A percentile compares a stretch with the other conserved stretches of the same genome.
Conservation (phyloP, 1,284 basidiomycete species). For the Singerocomus rubriflavus region DNA sequence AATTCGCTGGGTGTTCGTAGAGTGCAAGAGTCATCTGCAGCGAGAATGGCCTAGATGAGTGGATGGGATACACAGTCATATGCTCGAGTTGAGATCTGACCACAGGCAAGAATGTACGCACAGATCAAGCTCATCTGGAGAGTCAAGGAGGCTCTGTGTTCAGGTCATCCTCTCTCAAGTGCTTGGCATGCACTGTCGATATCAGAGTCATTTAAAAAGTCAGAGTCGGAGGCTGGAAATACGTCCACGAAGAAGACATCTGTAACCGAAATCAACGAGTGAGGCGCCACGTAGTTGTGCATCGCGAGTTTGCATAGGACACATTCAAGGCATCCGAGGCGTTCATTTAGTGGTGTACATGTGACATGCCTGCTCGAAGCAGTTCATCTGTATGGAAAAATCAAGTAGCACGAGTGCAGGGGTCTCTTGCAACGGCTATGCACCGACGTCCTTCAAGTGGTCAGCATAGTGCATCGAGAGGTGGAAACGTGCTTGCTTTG, state of each 20-base stretch:
- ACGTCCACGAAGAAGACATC: constrained; percentile 74
- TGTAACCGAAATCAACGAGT: constrained; percentile 62
- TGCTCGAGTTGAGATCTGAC: not conserved
- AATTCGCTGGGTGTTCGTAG: constrained; percentile 70
- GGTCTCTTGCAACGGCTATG: constrained; percentile 60
- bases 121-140: too few species aligned
- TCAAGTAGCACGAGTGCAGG: not conserved
- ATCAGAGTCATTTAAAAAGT: constrained; percentile 69
- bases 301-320: constrained; percentile 76
- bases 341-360: constrained; percentile 76
- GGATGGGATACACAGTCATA: constrained; percentile 68
- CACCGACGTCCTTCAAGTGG: constrained; percentile 59
- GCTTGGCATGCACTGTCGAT: constrained; percentile 52
- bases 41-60: constrained; percentile 56
- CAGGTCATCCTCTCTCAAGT: not conserved
- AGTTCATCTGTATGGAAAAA: not conserved
- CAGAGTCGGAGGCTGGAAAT: constrained; percentile 66
- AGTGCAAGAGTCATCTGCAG: constrained; percentile 62
- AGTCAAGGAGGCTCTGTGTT: constrained; percentile 51
- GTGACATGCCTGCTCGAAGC: constrained; percentile 61
- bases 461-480: not conserved
- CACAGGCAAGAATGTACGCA: constrained; percentile 32
- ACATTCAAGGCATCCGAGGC: constrained; percentile 73
- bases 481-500: constrained; percentile 38
- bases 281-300: constrained; percentile 55